Evolutionary conservation across 352 stramenopile species (phyloP).

Genomic region (Thalassiosira hispida): DNA sequence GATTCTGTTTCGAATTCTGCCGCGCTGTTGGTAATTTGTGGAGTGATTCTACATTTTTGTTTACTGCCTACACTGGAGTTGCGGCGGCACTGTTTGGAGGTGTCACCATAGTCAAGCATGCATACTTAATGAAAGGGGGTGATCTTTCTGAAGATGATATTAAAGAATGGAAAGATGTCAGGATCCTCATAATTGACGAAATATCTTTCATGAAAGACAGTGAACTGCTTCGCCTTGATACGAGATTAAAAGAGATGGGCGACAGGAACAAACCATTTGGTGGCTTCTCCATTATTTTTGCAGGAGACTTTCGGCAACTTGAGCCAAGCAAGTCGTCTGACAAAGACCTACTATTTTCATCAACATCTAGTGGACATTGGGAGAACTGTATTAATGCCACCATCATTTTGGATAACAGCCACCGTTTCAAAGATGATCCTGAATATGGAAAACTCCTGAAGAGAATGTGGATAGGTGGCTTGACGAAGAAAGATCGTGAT

Average conservation of each 20-base stretch:
- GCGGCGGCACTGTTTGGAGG: slow-evolving; percentile 20
- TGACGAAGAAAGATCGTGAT: slow-evolving; percentile 1
- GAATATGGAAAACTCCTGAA: slow-evolving; percentile 44
- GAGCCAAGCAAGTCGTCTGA: slow-evolving; percentile 19
- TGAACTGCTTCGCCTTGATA: slow-evolving; percentile 56
- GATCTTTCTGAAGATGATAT: slow-evolving; percentile 13
- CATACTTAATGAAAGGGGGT: background rate
- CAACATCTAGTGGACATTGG: background rate
- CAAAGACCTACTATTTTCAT: slow-evolving; percentile 32
- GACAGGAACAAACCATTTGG: slow-evolving; percentile 38
- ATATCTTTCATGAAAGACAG: slow-evolving; percentile 54
- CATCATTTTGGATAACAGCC: slow-evolving; percentile 40
- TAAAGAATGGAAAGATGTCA: slow-evolving; percentile 33
- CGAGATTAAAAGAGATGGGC: slow-evolving; percentile 62
- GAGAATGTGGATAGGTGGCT: slow-evolving; percentile 24
- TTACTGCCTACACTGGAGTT: slow-evolving; percentile 31
- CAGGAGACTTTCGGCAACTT: slow-evolving; percentile 53
- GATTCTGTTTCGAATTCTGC: slow-evolving; percentile 41
- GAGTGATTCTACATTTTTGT: slow-evolving; percentile 32
- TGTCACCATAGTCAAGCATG: background rate
- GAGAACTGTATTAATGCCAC: slow-evolving; percentile 23
- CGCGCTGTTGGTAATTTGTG: slow-evolving; percentile 1
- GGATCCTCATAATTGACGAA: slow-evolving; percentile 51
- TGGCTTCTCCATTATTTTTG: slow-evolving; percentile 50
- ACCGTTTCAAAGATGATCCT: slow-evolving; percentile 49